These are phyloP conservation scores for Lachnellula willkommii DNA, from an alignment of 2,329 filamentous ascomycete species.

Conservation along the genomic window DNA sequence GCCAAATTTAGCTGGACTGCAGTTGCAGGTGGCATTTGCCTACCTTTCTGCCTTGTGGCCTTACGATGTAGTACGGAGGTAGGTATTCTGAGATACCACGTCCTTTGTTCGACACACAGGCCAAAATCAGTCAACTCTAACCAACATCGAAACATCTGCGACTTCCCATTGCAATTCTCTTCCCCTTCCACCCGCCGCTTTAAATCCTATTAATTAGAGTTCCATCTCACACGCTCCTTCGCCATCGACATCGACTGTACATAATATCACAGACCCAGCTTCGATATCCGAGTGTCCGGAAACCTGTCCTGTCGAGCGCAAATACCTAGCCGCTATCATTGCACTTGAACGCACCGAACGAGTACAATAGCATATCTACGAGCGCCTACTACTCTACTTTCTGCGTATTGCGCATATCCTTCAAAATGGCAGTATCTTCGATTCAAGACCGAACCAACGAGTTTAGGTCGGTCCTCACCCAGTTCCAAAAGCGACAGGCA, in stretches of 20 bases:
- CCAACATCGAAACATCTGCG: background rate
- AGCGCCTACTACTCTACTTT: background rate
- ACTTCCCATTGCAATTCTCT: background rate
- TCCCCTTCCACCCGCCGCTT: background rate
- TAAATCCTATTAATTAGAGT: conserved; percentile 16
- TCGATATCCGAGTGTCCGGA: conserved; percentile 8
- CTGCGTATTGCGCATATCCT: background rate
- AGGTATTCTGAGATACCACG: no score
- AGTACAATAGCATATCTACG: background rate
- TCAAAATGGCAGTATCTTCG: conserved; percentile 59
- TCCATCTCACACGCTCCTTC: conserved; percentile 19
- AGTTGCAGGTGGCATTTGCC: no score
- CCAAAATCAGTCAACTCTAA: background rate
- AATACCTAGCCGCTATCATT: background rate
- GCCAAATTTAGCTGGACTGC: no score
- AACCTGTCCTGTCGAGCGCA: background rate
- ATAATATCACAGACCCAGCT: background rate
- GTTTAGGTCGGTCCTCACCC: conserved; percentile 84
- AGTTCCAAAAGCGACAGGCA: conserved; percentile 75
- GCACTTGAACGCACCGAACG: background rate
- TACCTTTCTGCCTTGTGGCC: no score
- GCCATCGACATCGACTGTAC: conserved; percentile 3
- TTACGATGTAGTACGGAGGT: no score
- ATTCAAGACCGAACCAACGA: conserved; percentile 96
- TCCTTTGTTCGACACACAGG: no score